Base-by-base conservation (phyloP, 345 rosid genomes). In the Salix dunnii region DNA sequence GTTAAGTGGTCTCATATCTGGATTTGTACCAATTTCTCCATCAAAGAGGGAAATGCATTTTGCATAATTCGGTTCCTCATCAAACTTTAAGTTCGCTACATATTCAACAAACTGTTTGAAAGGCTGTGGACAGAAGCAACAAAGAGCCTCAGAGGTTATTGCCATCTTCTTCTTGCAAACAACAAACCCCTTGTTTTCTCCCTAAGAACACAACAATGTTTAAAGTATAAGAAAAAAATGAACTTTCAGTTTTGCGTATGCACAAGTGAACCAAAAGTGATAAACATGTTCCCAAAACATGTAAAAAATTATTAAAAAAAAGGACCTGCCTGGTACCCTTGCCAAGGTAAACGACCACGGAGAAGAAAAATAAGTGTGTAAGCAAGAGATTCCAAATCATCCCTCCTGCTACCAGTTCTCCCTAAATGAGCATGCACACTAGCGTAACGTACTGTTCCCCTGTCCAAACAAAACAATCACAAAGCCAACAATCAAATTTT, bases 341-440 rank as follows among this genome's bases (percentile, higher is more conserved):
- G 98, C 97, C 97, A 94, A 17, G 98, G 97, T 86, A 94, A 88
- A 79, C 97, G 90, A 76, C 98, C 98, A 73, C 86, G 92, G 74
- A 94, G 84, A 66, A 94, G 92, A 86, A 94, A 94, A 82, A 94
- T 90, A 72, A 94, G 84, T 12, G 98, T 94, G 81, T 94, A 94
- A 9, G 98, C 98, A 87, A 94, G 88, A 42, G 98, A 94, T 85
- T 94, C 97, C 20, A 94, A 92, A 85, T 94, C 98, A 82, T 94
- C 98, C 71, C 98, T 89, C 63, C 97, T 86, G 82, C 97, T 94
- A 77, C 95, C 92, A 31, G 95, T 90, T 60, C 97, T 91, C 78
- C 98, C 98, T 79, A 92, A 87, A 87, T 94, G 98, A 55, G 97
- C 98, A 87, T 94, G 98, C 72, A 91, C 94, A 76, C 97, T 90